These are phyloP conservation scores for Sclerotinia nivalis DNA, from an alignment of 2,329 filamentous ascomycete species.

Conservation along the genomic window DNA sequence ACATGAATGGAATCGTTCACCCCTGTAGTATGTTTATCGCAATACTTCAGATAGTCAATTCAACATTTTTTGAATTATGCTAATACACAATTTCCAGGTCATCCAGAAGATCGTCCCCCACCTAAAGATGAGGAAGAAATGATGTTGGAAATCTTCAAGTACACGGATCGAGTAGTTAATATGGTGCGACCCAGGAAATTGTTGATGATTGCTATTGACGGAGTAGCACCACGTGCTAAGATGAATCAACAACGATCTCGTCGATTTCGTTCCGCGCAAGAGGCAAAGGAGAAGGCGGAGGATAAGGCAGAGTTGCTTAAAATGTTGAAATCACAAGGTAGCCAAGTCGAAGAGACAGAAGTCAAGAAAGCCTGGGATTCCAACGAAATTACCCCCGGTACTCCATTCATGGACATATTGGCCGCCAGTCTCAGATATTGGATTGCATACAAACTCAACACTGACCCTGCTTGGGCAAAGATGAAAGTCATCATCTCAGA, in stretches of 20 bases:
- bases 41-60: neutral
- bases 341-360: conserved; percentile 60
- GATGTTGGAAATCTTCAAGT: conserved; percentile 98
- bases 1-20: conserved; percentile 99
- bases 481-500: conserved; percentile 98
- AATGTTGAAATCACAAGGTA: conserved; percentile 75
- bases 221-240: conserved; percentile 94
- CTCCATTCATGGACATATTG: conserved; percentile 97
- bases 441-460: conserved; percentile 97
- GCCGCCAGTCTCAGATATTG: conserved; percentile 90
- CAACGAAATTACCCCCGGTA: conserved; percentile 87
- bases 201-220: conserved; percentile 97
- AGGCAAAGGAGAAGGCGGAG: conserved; percentile 89
- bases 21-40: conserved; percentile 63
- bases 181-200: conserved; percentile 97
- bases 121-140: conserved; percentile 97
- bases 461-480: conserved; percentile 91
- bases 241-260: conserved; percentile 99
- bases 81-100: conserved; percentile 42
- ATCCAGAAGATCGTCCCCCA: conserved; percentile 89
- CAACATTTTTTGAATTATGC: neutral
- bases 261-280: conserved; percentile 90
- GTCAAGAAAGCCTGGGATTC: conserved; percentile 91
- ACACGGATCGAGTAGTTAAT: conserved; percentile 97
- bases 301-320: conserved; percentile 88